Evolutionary conservation across 306 rosid genomes (phyloP).

Genomic region (Quercus dentata): DNA sequence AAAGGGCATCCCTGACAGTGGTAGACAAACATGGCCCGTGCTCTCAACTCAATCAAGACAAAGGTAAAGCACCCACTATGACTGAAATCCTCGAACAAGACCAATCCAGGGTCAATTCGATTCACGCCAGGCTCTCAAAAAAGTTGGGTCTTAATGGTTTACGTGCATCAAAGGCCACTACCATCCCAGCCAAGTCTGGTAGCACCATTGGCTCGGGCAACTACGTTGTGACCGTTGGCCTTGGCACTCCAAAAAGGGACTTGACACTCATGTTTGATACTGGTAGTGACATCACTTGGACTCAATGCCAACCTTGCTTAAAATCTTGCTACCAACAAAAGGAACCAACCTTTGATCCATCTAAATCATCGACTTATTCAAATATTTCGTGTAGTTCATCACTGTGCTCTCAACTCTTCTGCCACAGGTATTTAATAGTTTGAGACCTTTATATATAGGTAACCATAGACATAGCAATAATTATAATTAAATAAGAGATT

Average conservation of each 20-base stretch:
- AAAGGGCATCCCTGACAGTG: background rate
- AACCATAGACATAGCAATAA: too few species aligned
- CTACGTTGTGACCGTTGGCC: conserved; percentile 56
- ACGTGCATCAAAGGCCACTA: background rate
- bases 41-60: background rate
- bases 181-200: conserved; percentile 57
- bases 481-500: too few species aligned
- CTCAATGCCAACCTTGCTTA: conserved; percentile 69
- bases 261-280: conserved; percentile 65
- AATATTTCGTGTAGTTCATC: conserved; percentile 51
- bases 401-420: conserved; percentile 36
- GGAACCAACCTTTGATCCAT: conserved; percentile 49
- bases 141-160: background rate
- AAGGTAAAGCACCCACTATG: background rate
- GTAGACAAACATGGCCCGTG: conserved; percentile 43
- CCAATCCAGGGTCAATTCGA: conserved; percentile 15
- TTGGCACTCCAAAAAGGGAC: conserved; percentile 57
- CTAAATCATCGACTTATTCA: conserved; percentile 34
- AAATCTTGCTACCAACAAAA: conserved; percentile 48
- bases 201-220: conserved; percentile 43
- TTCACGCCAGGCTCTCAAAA: background rate
- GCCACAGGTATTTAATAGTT: conserved; percentile 40
- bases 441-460: too few species aligned
- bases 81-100: conserved; percentile 16
- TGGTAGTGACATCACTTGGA: conserved; percentile 75